Conservation (phyloP, 192 early-diverging fungal species). For the Paraglomus occultum region DNA sequence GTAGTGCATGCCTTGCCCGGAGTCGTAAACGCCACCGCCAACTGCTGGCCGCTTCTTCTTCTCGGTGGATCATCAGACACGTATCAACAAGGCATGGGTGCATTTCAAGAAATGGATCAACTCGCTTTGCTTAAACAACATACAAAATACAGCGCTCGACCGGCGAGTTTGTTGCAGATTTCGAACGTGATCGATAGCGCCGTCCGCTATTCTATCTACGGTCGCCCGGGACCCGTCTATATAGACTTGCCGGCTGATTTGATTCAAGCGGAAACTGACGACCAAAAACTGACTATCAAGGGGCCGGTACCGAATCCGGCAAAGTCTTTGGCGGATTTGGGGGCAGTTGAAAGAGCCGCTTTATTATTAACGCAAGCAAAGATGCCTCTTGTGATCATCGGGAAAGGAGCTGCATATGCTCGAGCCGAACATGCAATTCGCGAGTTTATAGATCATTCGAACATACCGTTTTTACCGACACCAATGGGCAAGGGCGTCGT, state of each 20-base stretch:
- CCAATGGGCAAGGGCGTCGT: slow-evolving; percentile 74
- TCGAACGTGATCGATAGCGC: slow-evolving; percentile 56
- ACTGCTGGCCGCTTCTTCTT: slow-evolving; percentile 69
- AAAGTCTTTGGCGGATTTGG: slow-evolving; percentile 50
- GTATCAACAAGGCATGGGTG: slow-evolving; percentile 58
- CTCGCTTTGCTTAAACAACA: slow-evolving; percentile 61
- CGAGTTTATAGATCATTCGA: slow-evolving; percentile 51
- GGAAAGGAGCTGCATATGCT: slow-evolving; percentile 75
- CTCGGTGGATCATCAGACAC: slow-evolving; percentile 59
- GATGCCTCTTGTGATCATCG: slow-evolving; percentile 62
- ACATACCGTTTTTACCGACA: slow-evolving; percentile 70
- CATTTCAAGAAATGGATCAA: slow-evolving; percentile 72
- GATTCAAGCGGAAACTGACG: slow-evolving; percentile 50
- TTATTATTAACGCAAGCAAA: slow-evolving; percentile 46
- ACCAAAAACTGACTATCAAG: slow-evolving; percentile 19
- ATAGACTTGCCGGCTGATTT: slow-evolving; percentile 67
- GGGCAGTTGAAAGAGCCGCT: slow-evolving; percentile 42
- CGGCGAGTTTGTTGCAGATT: slow-evolving; percentile 46
- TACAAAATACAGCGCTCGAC: slow-evolving; percentile 58
- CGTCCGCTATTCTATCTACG: slow-evolving; percentile 47
- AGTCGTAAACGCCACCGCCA: slow-evolving; percentile 65
- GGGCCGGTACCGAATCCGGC: slow-evolving; percentile 26
- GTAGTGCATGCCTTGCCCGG: slow-evolving; percentile 72
- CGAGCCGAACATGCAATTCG: slow-evolving; percentile 59
- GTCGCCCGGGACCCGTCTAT: slow-evolving; percentile 65